Base-by-base conservation (phyloP, 495 filamentous ascomycete species). In the Penicillium manginii region DNA sequence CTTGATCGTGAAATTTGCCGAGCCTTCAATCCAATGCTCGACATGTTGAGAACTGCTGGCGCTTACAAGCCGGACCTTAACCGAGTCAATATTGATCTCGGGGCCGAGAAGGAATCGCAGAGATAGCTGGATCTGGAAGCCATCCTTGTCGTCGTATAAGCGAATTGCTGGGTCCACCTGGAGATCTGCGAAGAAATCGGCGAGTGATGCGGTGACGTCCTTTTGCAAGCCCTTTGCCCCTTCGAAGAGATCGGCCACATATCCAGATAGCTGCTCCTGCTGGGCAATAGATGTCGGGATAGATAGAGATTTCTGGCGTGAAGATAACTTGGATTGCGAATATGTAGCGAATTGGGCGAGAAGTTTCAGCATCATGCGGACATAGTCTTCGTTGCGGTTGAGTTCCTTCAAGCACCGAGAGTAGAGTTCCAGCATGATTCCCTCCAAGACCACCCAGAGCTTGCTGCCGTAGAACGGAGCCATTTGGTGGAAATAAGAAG, bases 361-460 rank as follows among this genome's bases (percentile, higher is more conserved):
- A 12, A 97, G 78, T 61, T 88, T 87, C 14, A 96, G 77, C 32
- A 91, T 76, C 21, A 89, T 84, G 15, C 84, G 84, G 49, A 91
- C 84, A 63, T 93, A 96, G 52, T 97, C 93, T 43, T 93, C 90
- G 57, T 84, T 83, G 17, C 84, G 83, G 42, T 87, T 73, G 18
- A 97, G 81, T 64, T 90, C 80, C 66, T 91, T 89, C 49, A 98
- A 80, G 73, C 91, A 97, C 35, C 84, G 84, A 3, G 91, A 86
- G 69, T 96, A 91, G 81, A 97, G 87, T 50, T 90, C 83, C 26
- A 98, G 78, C 83, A 96, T 90, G 2, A 85, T 86, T 11, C 89
- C 81, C 66, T 97, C 92, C 12, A 97, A 78, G 4, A 88, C 72
- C 42, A 79, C 84, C 94, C 94, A 98, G 15, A 87, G 82, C 60